Evolutionary conservation across 2,329 filamentous ascomycete species (phyloP).

Genomic region (Lecanoromycetidae sp.): DNA sequence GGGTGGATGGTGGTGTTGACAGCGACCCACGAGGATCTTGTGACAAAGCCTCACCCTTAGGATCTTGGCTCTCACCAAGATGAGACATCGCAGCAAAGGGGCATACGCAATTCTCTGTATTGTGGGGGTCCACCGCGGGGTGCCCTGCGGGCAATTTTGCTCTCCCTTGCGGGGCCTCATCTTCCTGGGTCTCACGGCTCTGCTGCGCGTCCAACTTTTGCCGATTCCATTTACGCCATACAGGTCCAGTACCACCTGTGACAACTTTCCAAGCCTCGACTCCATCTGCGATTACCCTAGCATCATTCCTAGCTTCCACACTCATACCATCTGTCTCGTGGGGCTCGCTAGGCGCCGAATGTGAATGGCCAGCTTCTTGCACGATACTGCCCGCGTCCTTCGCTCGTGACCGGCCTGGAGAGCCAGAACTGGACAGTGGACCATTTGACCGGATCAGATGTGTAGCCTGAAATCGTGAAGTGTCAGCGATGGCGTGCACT

Average conservation of each 20-base stretch:
- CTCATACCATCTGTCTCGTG: not conserved
- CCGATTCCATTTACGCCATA: conserved; percentile 3
- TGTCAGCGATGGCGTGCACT: not conserved
- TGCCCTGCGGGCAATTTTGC: not conserved
- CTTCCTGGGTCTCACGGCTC: not conserved
- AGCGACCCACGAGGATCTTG: too few relatives aligned
- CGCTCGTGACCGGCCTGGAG: not conserved
- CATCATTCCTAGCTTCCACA: not conserved
- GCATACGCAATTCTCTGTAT: not conserved
- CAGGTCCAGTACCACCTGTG: not conserved
- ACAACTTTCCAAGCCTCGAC: conserved; percentile 5
- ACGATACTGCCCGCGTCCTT: not conserved
- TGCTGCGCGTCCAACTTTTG: not conserved
- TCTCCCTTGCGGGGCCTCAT: not conserved
- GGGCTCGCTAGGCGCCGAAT: not conserved
- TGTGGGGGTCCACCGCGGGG: not conserved
- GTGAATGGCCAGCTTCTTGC: not conserved
- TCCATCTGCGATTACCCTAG: conserved; percentile 1
- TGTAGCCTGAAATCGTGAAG: not conserved
- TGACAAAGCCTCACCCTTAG: conserved; percentile 30
- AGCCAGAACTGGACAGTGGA: not conserved
- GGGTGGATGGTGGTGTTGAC: conserved; percentile 19
- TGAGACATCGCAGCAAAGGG: conserved; percentile 23
- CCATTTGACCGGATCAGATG: not conserved
- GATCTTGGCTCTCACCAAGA: conserved; percentile 21